Conservation (phyloP, 768 basidiomycete species). For the Tylopilus subfusipes region DNA sequence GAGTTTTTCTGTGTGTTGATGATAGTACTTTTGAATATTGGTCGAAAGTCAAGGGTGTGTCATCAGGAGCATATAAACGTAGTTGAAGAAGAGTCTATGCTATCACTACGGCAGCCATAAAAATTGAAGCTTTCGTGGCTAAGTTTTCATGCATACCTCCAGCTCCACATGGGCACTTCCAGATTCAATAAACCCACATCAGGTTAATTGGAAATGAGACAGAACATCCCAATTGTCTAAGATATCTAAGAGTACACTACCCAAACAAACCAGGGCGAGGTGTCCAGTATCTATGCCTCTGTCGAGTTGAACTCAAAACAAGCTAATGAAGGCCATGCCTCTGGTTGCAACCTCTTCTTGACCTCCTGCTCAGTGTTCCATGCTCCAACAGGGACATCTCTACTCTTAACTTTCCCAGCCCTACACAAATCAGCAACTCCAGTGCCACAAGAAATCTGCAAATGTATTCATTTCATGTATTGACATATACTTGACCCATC, state of each 20-base stretch:
- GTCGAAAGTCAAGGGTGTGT: too few relatives aligned
- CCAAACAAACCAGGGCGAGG: not conserved
- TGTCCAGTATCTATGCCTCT: slow-evolving; percentile 1
- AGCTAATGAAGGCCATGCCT: slow-evolving; percentile 10
- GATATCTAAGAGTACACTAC: not conserved
- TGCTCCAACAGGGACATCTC: slow-evolving; percentile 5
- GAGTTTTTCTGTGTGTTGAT: not conserved
- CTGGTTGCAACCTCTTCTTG: slow-evolving; percentile 1
- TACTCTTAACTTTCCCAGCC: slow-evolving; percentile 4
- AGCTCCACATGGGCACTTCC: too few relatives aligned
- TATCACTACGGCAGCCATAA: too few relatives aligned
- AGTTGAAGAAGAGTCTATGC: too few relatives aligned
- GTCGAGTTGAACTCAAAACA: slow-evolving; percentile 13
- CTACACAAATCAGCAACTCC: slow-evolving; percentile 2
- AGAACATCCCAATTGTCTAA: too few relatives aligned
- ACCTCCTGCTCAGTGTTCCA: slow-evolving; percentile 9
- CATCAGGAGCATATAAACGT: too few relatives aligned
- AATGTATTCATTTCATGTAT: slow-evolving; percentile 1
- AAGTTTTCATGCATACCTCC: too few relatives aligned
- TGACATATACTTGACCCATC: slow-evolving; percentile 5
- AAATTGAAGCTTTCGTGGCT: too few relatives aligned
- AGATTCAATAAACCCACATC: too few relatives aligned
- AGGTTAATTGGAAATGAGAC: too few relatives aligned
- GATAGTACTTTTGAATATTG: too few relatives aligned
- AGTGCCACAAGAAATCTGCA: slow-evolving; percentile 2